These are phyloP conservation scores for Picocystis sp. DNA, from an alignment of 163 green algal species.

Conservation along the genomic window DNA sequence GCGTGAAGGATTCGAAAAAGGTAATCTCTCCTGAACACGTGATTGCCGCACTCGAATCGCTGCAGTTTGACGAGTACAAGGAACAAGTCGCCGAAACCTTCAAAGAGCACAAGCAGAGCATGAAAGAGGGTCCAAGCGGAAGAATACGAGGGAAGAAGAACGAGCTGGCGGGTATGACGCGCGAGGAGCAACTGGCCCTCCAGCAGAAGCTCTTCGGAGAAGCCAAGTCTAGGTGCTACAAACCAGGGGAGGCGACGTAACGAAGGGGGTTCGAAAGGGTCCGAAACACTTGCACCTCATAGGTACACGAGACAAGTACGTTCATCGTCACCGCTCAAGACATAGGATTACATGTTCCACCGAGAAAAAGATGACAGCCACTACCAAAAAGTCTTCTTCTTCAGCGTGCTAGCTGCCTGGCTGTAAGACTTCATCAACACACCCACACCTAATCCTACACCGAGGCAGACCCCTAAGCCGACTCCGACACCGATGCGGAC, in stretches of 20 bases:
- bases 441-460: constrained; percentile 22
- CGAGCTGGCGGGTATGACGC: constrained; percentile 1
- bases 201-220: constrained; percentile 51
- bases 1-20: constrained; percentile 37
- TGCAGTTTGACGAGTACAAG: constrained; percentile 32
- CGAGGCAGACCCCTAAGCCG: constrained; percentile 22
- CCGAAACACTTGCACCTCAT: too few species aligned
- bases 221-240: constrained; percentile 22
- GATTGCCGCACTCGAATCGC: constrained; percentile 32
- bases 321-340: too few species aligned
- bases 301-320: too few species aligned
- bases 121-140: background rate
- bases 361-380: background rate
- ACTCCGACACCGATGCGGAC: constrained; percentile 23
- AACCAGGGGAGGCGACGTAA: too few species aligned
- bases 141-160: constrained; percentile 1
- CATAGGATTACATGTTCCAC: too few species aligned
- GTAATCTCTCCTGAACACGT: constrained; percentile 66
- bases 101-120: constrained; percentile 9
- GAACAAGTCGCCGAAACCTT: constrained; percentile 7
- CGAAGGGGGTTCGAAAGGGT: too few species aligned
- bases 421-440: constrained; percentile 21
- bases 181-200: constrained; percentile 32
- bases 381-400: constrained; percentile 13
- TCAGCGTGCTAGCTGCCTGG: constrained; percentile 10